Evolutionary conservation across 306 rosid species (phyloP).

Genomic region (Cercis canadensis): DNA sequence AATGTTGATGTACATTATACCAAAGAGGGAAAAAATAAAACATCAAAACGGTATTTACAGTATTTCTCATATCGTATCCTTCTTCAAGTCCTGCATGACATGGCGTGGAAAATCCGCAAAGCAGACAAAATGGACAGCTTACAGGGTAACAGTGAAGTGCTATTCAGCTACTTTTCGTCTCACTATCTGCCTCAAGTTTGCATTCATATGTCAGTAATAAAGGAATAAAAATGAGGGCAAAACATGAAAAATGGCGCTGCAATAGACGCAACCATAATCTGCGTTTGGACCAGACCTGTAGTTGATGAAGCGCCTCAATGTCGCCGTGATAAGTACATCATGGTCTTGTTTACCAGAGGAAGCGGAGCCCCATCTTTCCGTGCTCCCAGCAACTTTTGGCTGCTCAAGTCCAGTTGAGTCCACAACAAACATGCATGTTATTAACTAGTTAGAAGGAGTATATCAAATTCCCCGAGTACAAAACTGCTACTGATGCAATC

Average conservation of each 20-base stretch:
- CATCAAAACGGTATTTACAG: constrained; percentile 47
- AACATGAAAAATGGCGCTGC: constrained; percentile 36
- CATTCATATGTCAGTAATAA: constrained; percentile 35
- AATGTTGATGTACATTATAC: constrained; percentile 22
- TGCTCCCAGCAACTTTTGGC: constrained; percentile 76
- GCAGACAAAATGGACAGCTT: constrained; percentile 30
- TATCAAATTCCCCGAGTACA: not conserved
- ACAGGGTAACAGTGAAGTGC: constrained; percentile 19
- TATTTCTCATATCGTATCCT: constrained; percentile 37
- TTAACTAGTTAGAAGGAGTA: not conserved
- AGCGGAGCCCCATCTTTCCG: constrained; percentile 73
- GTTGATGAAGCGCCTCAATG: constrained; percentile 46
- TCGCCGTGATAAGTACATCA: constrained; percentile 72
- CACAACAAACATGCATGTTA: constrained; percentile 7
- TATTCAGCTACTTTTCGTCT: constrained; percentile 20
- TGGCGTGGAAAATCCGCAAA: constrained; percentile 36
- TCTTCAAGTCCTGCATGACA: constrained; percentile 47
- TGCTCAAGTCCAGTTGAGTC: constrained; percentile 39
- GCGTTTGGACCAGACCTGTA: constrained; percentile 47
- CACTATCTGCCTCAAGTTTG: constrained; percentile 47
- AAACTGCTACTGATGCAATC: not conserved
- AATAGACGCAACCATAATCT: constrained; percentile 36
- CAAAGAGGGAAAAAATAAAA: not conserved
- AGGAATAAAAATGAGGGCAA: constrained; percentile 36
- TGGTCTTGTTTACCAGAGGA: constrained; percentile 85